phyloP scores from a whole-genome alignment of 140 eudicot species.

The Senecio squalidus region DNA sequence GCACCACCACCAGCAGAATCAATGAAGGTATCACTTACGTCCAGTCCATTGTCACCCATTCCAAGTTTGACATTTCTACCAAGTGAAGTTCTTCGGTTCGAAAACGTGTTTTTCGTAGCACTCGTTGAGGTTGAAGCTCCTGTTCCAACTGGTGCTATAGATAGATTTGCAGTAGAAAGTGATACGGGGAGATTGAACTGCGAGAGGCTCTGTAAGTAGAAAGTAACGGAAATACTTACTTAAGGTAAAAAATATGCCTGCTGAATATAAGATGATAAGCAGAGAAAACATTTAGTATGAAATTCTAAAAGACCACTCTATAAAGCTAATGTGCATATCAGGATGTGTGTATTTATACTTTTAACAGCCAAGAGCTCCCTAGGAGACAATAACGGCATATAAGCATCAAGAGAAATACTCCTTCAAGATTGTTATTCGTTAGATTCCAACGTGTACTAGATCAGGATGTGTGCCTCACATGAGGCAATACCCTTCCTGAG shows the following conservation, averaged over 20 bases:
- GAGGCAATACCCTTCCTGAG: background rate
- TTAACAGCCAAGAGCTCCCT: background rate
- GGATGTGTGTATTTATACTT: background rate
- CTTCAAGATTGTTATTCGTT: background rate
- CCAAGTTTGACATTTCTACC: conserved; percentile 40
- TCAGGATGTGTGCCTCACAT: background rate
- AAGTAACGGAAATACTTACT: background rate
- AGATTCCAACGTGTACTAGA: background rate
- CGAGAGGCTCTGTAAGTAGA: conserved; percentile 70
- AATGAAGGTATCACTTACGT: conserved; percentile 29
- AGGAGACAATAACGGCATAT: conserved; percentile 1
- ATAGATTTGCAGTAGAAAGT: conserved; percentile 45
- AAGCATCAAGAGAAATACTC: conserved; percentile 1
- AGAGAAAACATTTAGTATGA: background rate
- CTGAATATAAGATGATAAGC: background rate
- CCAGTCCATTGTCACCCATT: conserved; percentile 32
- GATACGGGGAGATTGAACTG: conserved; percentile 88
- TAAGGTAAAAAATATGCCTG: background rate
- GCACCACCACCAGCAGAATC: conserved; percentile 41
- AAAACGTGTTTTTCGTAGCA: conserved; percentile 38
- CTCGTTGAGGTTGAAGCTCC: conserved; percentile 43
- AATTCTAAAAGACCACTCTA: background rate
- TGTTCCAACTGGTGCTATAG: conserved; percentile 52
- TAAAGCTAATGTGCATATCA: background rate
- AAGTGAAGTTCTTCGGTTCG: conserved; percentile 33